Percentiles rank a stretch among this genome's conserved stretches.
Evolutionary conservation across 306 rosid genomes (phyloP).

Genomic region (Gillenia trifoliata): DNA sequence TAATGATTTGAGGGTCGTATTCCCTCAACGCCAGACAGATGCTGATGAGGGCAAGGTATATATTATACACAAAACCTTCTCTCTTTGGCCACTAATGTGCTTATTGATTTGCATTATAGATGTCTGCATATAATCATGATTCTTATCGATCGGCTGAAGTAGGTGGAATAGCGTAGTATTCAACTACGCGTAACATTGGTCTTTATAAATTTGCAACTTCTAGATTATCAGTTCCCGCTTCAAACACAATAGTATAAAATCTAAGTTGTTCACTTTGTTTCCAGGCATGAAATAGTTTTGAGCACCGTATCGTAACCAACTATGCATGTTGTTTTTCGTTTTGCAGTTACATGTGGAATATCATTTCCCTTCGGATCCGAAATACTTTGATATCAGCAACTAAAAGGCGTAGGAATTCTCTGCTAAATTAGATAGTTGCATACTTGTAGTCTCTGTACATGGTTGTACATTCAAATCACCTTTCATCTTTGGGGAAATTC

Average conservation of each 20-base stretch:
- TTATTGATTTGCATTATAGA: background rate
- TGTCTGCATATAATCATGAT: background rate
- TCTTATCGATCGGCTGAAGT: background rate
- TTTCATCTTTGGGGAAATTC: constrained; percentile 22
- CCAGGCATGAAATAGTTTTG: background rate
- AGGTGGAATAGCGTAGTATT: background rate
- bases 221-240: background rate
- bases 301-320: background rate
- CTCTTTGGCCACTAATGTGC: background rate
- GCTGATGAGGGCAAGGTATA: constrained; percentile 88
- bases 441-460: constrained; percentile 23
- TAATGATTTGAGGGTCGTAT: constrained; percentile 74
- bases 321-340: background rate
- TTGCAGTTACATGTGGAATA: constrained; percentile 73
- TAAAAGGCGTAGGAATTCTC: constrained; percentile 14
- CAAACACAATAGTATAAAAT: background rate
- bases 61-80: background rate
- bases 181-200: background rate
- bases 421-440: constrained; percentile 5
- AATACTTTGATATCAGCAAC: constrained; percentile 58
- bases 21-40: constrained; percentile 88
- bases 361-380: constrained; percentile 74
- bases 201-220: background rate
- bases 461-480: constrained; percentile 28
- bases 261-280: background rate